Base-by-base conservation (phyloP, 106 monocot species). In the Amphibolis antarctica region DNA sequence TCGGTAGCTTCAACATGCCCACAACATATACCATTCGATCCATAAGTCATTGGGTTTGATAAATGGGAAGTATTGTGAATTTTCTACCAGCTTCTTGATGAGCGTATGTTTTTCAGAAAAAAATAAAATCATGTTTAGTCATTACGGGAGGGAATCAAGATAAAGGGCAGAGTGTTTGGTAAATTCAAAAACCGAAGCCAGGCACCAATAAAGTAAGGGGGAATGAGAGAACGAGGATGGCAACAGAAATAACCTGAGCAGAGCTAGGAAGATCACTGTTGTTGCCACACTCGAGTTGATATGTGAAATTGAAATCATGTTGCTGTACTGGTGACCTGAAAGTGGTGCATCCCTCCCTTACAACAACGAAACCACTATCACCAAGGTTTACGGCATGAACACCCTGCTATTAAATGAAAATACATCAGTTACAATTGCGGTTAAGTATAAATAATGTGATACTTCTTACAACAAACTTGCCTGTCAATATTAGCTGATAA, bases 261-360 rank as follows among this genome's bases (percentile, higher is more conserved):
- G 86, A 55, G 69, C 86, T 87, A 19, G 86, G 86, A n/a, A 83
- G 82, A 65, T 87, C 86, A 69, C 86, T 83, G 56, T 64, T 52
- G 69, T 78, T 80, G 44, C 75, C 86, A 63, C 83, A 80, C 61
- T 83, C 83, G 30, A 87, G 86, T 61, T 87, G 86, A 55, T 72
- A 87, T 20, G 86, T 80, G 52, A 87, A 83, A 72, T 87, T 87
- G 53, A 87, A 87, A 63, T 76, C 83, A 63, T 87, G 86, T 47
- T 83, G 86, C 61, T 87, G 86, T 19, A 77, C 74, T 61, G 86
- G 86, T 47, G 86, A 87, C 14, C 69, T 74, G 44, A 87, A 78
- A 27, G 72, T 60, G 20, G 77, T 83, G 62, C 58, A 66, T 17
- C 86, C 86, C 65, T 87, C 80, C 36, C 83, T 74, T 28, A 87